Evolutionary conservation across 306 rosid species (phyloP).

Genomic region (Argentina anserina): DNA sequence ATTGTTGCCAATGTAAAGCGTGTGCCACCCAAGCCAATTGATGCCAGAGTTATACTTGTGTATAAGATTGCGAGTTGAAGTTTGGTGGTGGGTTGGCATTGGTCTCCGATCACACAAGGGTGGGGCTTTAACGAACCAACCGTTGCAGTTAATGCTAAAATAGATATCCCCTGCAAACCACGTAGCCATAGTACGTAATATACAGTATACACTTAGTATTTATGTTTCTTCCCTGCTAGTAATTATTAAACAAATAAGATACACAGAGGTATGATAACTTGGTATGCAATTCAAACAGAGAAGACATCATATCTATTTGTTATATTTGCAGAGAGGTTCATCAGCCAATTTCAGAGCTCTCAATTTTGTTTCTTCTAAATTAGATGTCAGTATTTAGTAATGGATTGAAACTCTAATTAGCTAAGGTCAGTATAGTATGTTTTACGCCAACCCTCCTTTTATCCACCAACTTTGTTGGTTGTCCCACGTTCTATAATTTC

Average conservation of each 20-base stretch:
- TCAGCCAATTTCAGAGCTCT: neutral
- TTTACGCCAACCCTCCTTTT: too few species aligned
- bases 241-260: neutral
- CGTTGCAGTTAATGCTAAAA: constrained; percentile 14
- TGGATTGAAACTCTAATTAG: neutral
- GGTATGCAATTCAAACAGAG: neutral
- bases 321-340: neutral
- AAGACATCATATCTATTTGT: neutral
- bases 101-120: constrained; percentile 19
- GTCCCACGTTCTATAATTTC: neutral
- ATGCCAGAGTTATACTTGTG: constrained; percentile 17
- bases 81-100: constrained; percentile 31
- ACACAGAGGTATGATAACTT: neutral
- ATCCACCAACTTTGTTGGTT: too few species aligned
- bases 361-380: neutral
- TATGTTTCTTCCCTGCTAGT: neutral
- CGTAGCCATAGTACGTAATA: too few species aligned
- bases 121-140: constrained; percentile 31
- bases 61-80: constrained; percentile 35
- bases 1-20: constrained; percentile 47
- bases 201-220: too few species aligned
- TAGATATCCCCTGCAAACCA: neutral
- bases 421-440: neutral
- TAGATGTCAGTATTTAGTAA: too few species aligned
- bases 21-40: constrained; percentile 47